Conservation (phyloP, 306 rosid genomes). For the Crotalaria pallida region DNA sequence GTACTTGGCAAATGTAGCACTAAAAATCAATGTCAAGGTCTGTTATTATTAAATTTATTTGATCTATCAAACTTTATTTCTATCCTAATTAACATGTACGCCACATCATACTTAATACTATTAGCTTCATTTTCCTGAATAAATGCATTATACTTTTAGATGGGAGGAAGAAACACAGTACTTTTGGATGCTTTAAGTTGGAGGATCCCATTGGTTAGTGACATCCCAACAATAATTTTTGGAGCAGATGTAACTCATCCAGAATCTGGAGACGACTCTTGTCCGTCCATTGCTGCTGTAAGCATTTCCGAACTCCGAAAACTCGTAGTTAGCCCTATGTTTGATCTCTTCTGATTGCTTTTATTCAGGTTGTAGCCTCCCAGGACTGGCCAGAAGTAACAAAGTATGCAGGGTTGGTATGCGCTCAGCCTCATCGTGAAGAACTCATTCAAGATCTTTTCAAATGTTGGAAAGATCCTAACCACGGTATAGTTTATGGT, state of each 20-base stretch:
- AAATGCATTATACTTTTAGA: constrained; percentile 24
- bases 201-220: constrained; percentile 73
- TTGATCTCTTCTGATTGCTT: constrained; percentile 20
- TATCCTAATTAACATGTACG: neutral
- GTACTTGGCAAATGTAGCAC: constrained; percentile 58
- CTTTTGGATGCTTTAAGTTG: constrained; percentile 69
- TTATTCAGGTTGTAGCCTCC: constrained; percentile 71
- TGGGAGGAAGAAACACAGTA: constrained; percentile 83
- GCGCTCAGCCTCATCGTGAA: constrained; percentile 75
- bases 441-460: constrained; percentile 76
- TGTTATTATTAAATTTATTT: neutral
- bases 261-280: constrained; percentile 58
- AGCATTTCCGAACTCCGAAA: constrained; percentile 13
- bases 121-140: constrained; percentile 3
- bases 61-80: neutral
- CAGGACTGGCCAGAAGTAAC: constrained; percentile 92
- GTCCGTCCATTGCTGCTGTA: constrained; percentile 80
- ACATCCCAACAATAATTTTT: constrained; percentile 70
- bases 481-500: constrained; percentile 58
- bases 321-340: neutral
- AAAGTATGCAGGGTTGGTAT: constrained; percentile 72
- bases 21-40: constrained; percentile 67
- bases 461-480: constrained; percentile 78
- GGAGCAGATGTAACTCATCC: constrained; percentile 90
- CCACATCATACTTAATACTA: neutral